These are phyloP conservation scores for Anethum foeniculum DNA, from an alignment of 140 eudicot genomes.

Conservation along the genomic window DNA sequence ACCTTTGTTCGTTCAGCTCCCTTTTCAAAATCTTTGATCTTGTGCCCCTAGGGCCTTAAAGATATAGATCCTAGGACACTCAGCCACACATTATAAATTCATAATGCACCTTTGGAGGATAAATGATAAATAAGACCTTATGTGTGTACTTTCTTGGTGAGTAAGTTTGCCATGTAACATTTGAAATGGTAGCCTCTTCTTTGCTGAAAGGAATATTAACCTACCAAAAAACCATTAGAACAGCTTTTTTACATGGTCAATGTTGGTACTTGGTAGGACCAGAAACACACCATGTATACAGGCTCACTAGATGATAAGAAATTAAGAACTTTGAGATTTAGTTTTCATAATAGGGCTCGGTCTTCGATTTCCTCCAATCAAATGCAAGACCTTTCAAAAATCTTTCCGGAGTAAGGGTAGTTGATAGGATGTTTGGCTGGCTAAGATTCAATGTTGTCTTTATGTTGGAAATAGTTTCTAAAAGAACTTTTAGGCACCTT, in stretches of 20 bases:
- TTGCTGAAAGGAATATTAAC: background rate
- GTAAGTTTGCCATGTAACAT: background rate
- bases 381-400: background rate
- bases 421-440: background rate
- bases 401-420: background rate
- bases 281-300: background rate
- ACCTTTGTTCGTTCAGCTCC: background rate
- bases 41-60: background rate
- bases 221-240: background rate
- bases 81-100: background rate
- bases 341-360: background rate
- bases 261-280: background rate
- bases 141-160: background rate
- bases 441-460: background rate
- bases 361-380: background rate
- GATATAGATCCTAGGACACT: background rate
- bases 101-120: background rate
- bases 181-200: background rate
- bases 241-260: background rate
- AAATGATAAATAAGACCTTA: background rate
- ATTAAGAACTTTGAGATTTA: background rate
- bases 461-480: background rate
- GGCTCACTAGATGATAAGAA: background rate
- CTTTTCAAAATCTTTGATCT: background rate
- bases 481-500: background rate